A percentile compares a stretch with the other conserved stretches of the same genome.
Evolutionary conservation across 306 rosid species (phyloP).

Genomic region (Cucumis melo): DNA sequence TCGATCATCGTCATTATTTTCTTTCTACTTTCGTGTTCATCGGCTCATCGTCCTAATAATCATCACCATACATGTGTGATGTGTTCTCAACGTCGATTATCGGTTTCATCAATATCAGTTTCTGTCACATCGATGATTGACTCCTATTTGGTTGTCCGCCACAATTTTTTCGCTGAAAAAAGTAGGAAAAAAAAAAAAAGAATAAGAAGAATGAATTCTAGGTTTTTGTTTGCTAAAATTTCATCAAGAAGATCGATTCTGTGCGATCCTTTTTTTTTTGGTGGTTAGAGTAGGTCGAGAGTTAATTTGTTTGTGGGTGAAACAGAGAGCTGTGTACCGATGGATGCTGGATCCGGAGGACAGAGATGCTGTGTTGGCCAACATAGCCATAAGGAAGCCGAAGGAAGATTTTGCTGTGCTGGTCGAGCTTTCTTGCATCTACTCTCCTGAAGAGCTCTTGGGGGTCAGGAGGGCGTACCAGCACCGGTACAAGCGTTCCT

Average conservation of each 20-base stretch:
- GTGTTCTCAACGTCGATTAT: neutral
- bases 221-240: neutral
- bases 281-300: neutral
- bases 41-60: neutral
- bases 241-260: neutral
- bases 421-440: constrained; percentile 42
- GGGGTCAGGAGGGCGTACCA: constrained; percentile 59
- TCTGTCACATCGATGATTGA: neutral
- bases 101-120: neutral
- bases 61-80: neutral
- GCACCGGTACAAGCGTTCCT: constrained; percentile 49
- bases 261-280: neutral
- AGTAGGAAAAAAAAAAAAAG: neutral
- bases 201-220: neutral
- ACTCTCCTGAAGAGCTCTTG: constrained; percentile 52
- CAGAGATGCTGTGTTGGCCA: constrained; percentile 53
- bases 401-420: constrained; percentile 26
- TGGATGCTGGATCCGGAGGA: constrained; percentile 70
- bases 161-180: neutral
- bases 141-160: neutral
- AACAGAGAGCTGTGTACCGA: constrained; percentile 65
- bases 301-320: neutral
- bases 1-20: neutral
- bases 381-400: constrained; percentile 35
- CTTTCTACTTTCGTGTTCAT: neutral